A percentile compares a stretch with the other conserved stretches of the same genome.
Conservation (phyloP, 2,329 filamentous ascomycete species). For the Trichoderma harzianum region DNA sequence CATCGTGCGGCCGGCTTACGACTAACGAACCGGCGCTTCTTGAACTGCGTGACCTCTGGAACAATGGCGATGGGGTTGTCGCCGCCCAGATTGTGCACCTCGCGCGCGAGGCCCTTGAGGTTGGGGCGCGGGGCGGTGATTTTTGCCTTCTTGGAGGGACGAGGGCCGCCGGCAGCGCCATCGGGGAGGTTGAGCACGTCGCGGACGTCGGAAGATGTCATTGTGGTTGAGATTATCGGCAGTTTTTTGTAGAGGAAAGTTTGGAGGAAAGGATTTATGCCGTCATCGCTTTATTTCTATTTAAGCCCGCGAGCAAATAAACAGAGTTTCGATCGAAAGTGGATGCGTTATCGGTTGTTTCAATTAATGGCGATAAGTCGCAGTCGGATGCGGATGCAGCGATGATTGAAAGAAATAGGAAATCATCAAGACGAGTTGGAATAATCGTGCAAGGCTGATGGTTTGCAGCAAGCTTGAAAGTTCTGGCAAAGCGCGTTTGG, state of each 20-base stretch:
- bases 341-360: neutral
- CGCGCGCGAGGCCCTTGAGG: slow-evolving; percentile 61
- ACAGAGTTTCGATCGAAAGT: neutral
- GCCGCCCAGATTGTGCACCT: slow-evolving; percentile 63
- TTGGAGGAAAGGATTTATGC: neutral
- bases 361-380: neutral
- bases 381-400: neutral
- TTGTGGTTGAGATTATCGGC: slow-evolving; percentile 35
- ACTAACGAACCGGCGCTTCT: slow-evolving; percentile 54
- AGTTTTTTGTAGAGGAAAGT: neutral
- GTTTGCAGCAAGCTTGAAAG: neutral
- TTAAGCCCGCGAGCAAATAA: neutral
- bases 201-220: slow-evolving; percentile 77
- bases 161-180: slow-evolving; percentile 42
- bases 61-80: slow-evolving; percentile 66
- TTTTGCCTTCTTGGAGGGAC: slow-evolving; percentile 74
- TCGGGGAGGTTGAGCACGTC: slow-evolving; percentile 82
- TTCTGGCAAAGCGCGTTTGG: slow-evolving; percentile 8
- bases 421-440: neutral
- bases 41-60: slow-evolving; percentile 57
- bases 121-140: slow-evolving; percentile 56
- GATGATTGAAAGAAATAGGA: neutral
- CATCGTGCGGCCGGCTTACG: slow-evolving; percentile 58
- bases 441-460: slow-evolving; percentile 6
- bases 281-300: slow-evolving; percentile 14